Evolutionary conservation across 176 grass and related monocot species (phyloP).

Genomic region (Microstegium vimineum): DNA sequence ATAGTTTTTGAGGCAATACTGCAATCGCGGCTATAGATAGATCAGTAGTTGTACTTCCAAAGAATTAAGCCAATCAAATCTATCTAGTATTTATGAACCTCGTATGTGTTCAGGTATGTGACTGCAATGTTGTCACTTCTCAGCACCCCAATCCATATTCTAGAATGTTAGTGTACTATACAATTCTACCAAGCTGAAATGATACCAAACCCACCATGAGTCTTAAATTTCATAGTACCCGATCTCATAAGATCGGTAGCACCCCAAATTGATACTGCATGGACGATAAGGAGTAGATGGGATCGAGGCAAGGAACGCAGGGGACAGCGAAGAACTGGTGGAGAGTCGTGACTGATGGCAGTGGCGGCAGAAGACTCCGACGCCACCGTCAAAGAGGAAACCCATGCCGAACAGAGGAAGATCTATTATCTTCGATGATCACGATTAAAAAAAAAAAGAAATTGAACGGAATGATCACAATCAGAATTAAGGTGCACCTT

Average conservation of each 20-base stretch:
- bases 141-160: background rate
- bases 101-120: conserved; percentile 7
- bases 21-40: background rate
- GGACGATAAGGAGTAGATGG: too few species aligned
- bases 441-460: too few species aligned
- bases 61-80: conserved; percentile 8
- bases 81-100: conserved; percentile 12
- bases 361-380: too few species aligned
- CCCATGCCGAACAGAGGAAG: too few species aligned
- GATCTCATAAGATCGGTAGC: background rate
- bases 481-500: too few species aligned
- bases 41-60: conserved; percentile 7
- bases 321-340: too few species aligned
- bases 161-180: background rate
- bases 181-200: background rate
- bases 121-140: background rate
- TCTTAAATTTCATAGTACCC: background rate
- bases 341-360: too few species aligned
- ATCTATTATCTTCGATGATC: too few species aligned
- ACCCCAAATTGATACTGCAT: too few species aligned
- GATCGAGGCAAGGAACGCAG: too few species aligned
- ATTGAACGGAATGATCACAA: too few species aligned
- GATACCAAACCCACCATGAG: background rate
- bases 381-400: too few species aligned
- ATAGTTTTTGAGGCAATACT: background rate